Percentiles rank a stretch among this genome's conserved stretches.
These are phyloP conservation scores for Phytopythium vexans DNA, from an alignment of 352 stramenopile genomes.

Conservation along the genomic window DNA sequence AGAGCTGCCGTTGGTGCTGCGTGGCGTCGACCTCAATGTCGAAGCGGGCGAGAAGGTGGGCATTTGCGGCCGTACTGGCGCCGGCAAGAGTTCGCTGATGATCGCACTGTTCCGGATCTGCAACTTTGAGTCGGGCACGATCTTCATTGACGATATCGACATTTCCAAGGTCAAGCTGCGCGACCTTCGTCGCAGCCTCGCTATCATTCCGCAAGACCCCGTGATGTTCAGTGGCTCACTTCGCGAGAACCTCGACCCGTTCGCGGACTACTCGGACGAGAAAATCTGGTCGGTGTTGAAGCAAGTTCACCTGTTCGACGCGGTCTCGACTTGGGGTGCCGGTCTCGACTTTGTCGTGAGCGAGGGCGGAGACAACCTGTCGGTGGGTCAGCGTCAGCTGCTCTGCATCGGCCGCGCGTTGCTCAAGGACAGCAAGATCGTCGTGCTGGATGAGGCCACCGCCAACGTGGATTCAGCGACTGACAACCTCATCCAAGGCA, in stretches of 20 bases:
- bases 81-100: slow-evolving; percentile 42
- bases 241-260: slow-evolving; percentile 89
- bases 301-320: slow-evolving; percentile 49
- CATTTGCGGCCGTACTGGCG: slow-evolving; percentile 40
- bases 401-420: slow-evolving; percentile 93
- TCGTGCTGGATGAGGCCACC: slow-evolving; percentile 96
- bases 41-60: slow-evolving; percentile 36
- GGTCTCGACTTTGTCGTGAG: slow-evolving; percentile 83
- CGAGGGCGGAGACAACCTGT: slow-evolving; percentile 93
- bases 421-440: slow-evolving; percentile 77
- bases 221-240: slow-evolving; percentile 88
- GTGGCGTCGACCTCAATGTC: slow-evolving; percentile 26
- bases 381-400: slow-evolving; percentile 91
- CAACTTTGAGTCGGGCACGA: slow-evolving; percentile 47
- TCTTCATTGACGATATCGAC: slow-evolving; percentile 85
- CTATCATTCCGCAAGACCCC: slow-evolving; percentile 73
- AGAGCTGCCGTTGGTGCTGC: slow-evolving; percentile 35
- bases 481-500: slow-evolving; percentile 64
- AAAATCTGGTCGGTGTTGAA: slow-evolving; percentile 35
- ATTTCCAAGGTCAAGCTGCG: slow-evolving; percentile 33
- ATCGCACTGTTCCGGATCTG: slow-evolving; percentile 38
- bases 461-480: slow-evolving; percentile 82
- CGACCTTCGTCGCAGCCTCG: slow-evolving; percentile 28
- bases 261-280: slow-evolving; percentile 57
- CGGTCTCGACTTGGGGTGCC: slow-evolving; percentile 41